phyloP scores from a whole-genome alignment of 2,329 filamentous ascomycete species.

The Piedraia hortae region DNA sequence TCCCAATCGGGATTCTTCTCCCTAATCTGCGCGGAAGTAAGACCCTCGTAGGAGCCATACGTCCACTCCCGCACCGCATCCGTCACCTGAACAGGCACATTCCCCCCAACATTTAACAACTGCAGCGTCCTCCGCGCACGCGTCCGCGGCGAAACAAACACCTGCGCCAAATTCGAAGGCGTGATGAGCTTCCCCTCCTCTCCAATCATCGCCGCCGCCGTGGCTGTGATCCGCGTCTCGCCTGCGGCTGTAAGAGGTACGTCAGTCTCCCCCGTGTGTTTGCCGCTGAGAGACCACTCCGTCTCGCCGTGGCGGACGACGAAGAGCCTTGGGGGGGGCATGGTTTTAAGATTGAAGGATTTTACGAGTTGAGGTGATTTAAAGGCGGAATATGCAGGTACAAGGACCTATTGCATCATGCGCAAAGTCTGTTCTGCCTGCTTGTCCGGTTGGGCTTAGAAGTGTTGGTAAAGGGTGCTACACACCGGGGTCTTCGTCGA shows the following conservation, averaged over 20 bases:
- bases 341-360: too few relatives aligned
- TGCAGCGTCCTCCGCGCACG: slow-evolving; percentile 79
- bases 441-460: too few relatives aligned
- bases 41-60: slow-evolving; percentile 34
- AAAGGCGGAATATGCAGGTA: too few relatives aligned
- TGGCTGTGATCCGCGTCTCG: slow-evolving; percentile 25
- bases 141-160: slow-evolving; percentile 73
- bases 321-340: slow-evolving; percentile 23
- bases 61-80: slow-evolving; percentile 31
- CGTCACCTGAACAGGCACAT: slow-evolving; percentile 19
- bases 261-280: slow-evolving; percentile 60
- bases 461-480: too few relatives aligned
- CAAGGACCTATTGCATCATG: too few relatives aligned
- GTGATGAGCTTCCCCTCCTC: slow-evolving; percentile 64
- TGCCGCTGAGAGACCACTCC: slow-evolving; percentile 67
- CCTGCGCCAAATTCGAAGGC: slow-evolving; percentile 51
- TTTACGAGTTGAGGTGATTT: too few relatives aligned
- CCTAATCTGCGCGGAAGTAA: slow-evolving; percentile 24
- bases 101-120: slow-evolving; percentile 47
- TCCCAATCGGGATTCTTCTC: slow-evolving; percentile 38
- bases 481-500: too few relatives aligned
- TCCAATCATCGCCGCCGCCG: slow-evolving; percentile 61
- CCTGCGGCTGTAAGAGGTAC: slow-evolving; percentile 65
- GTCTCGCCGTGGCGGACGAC: slow-evolving; percentile 68
- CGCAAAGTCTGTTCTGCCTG: too few relatives aligned